Percentiles rank a stretch among this genome's conserved stretches.
phyloP scores from a whole-genome alignment of 176 grass and related monocot genomes.

The Stipa capillata region DNA sequence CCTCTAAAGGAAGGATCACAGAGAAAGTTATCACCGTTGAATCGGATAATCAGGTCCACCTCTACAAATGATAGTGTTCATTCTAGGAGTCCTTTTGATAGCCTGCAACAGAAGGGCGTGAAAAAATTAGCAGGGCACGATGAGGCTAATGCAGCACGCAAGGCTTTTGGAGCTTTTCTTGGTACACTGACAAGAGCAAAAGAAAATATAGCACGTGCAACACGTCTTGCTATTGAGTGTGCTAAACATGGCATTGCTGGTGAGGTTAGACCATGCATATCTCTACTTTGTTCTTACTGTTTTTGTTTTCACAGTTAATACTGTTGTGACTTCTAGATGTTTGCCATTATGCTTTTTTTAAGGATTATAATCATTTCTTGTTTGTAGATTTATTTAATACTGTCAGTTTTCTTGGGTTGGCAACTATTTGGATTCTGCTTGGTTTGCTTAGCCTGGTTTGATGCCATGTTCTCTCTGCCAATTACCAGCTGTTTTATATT shows the following conservation, averaged over 20 bases:
- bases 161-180: constrained; percentile 74
- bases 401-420: constrained; percentile 6
- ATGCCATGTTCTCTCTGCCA: constrained; percentile 1
- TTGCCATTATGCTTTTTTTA: not conserved
- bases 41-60: constrained; percentile 21
- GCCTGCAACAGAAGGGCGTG: constrained; percentile 24
- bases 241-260: constrained; percentile 86
- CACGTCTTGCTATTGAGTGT: constrained; percentile 89
- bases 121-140: constrained; percentile 28
- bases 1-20: constrained; percentile 48
- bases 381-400: constrained; percentile 17
- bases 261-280: constrained; percentile 65
- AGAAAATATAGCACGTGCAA: constrained; percentile 89
- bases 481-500: not conserved
- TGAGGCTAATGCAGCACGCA: constrained; percentile 58
- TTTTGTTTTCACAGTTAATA: not conserved
- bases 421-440: constrained; percentile 11
- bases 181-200: constrained; percentile 77
- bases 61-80: constrained; percentile 34
- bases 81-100: constrained; percentile 37
- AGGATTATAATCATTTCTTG: constrained; percentile 17
- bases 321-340: not conserved
- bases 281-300: not conserved
- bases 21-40: constrained; percentile 28
- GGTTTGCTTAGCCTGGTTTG: constrained; percentile 1